Percentiles rank a stretch among this genome's conserved stretches.
Conservation (phyloP, 306 rosid genomes). For the Castanea mollissima region DNA sequence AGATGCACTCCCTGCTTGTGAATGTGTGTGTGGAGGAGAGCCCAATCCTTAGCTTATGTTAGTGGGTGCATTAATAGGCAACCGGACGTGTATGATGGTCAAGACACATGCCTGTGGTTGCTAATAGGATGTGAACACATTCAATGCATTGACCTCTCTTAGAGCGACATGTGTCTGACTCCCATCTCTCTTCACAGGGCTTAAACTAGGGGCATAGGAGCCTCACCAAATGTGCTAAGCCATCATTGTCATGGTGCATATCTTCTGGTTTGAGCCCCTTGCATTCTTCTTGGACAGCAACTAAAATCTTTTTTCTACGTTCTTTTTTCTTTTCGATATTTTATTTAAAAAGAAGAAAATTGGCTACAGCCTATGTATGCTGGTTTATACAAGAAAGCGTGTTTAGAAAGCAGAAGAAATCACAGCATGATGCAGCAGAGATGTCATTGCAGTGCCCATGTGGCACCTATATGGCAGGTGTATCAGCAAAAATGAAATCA, state of each 20-base stretch:
- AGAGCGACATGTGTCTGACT: neutral
- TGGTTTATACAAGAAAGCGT: neutral
- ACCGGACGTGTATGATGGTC: neutral
- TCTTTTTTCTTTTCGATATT: neutral
- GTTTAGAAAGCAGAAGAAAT: neutral
- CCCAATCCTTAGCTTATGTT: neutral
- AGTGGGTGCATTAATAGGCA: neutral
- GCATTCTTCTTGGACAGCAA: neutral
- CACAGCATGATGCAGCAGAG: neutral
- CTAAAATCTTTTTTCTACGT: neutral
- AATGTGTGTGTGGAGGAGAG: neutral
- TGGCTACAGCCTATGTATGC: neutral
- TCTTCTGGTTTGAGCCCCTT: neutral
- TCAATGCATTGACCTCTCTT: neutral
- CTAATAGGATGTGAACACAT: neutral
- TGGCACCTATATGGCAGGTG: neutral
- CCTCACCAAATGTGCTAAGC: too few relatives aligned
- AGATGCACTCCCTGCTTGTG: slow-evolving; percentile 3
- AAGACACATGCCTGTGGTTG: neutral
- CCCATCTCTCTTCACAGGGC: neutral
- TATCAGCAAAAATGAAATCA: neutral
- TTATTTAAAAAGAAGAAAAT: neutral
- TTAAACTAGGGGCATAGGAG: neutral
- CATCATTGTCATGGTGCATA: neutral
- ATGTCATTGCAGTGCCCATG: neutral